Evolutionary conservation across 495 filamentous ascomycete genomes (phyloP), one percentile per base, ranked within the genome.

Genomic region (Talaromyces wortmannii): DNA sequence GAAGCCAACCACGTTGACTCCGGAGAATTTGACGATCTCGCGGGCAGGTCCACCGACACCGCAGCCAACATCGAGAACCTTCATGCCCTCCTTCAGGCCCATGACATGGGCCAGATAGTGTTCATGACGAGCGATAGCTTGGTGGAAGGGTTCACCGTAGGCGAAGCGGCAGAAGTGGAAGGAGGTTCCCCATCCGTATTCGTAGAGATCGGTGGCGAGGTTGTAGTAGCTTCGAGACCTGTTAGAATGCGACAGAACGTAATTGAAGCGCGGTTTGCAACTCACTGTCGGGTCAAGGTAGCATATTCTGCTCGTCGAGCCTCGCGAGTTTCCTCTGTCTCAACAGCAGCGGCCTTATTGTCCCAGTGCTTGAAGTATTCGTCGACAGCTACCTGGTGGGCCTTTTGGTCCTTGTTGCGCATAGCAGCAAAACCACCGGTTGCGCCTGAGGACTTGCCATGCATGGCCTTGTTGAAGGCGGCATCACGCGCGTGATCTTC

Each of bases 281-380:
- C 89, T 57, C 83, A 91, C 87, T 97, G 94, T 78, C 88, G 85
- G 36, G 95, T 97, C 61, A 97, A 72, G 31, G 91, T 95, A 49
- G 95, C 95, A 70, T 98, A 98, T 76, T 97, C 91, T 43, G 83
- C 85, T 56, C 83, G 85, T 63, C 94, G 85, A 58, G 88, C 83
- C 83, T 89, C 88, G 62, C 94, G 84, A 57, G 79, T 85, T 54
- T 83, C 88, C 30, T 83, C 81, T 0, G 92, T 98, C 82, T 98
- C 94, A 23, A 80, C 78, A 44, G 78, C 83, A 42, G 75, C 89
- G 54, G 69, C 69, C 78, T 97, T 94, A 78, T 95, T 90, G 75
- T 98, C 94, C 88, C 92, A 98, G 73, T 96, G 95, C 84, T 97
- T 98, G 84, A 96, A 97, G 77, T 98, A 98, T 73, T 97, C 92